Base-by-base conservation (phyloP, 345 rosid genomes). In the Rhizophora mangle region DNA sequence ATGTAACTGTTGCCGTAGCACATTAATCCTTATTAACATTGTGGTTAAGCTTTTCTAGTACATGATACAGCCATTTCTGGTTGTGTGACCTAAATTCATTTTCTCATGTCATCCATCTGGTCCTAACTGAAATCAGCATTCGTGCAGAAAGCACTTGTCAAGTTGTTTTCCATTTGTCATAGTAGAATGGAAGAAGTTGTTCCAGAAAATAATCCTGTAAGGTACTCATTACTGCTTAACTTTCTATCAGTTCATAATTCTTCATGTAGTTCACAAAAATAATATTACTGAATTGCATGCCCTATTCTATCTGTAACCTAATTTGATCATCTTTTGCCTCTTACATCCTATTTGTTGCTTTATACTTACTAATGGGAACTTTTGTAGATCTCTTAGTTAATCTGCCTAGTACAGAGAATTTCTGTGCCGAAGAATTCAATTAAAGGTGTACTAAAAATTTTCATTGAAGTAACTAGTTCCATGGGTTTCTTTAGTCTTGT, bases 181-280 rank as follows among this genome's bases (percentile, higher is more conserved):
- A 88, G 93, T 73, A 87, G 83, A 82, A 83, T 94, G 88, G 92
- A 86, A 64, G 93, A 89, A 70, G 76, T 91, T 63, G 74, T 84
- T 72, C 90, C 96, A 19, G 76, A 69, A 43, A 75, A 81, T 63
- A 62, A 82, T 64, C 63, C 53, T 6, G 90, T 87, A 52, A 89
- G 97, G 98, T 94, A 82, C 26, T 54, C 61, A 19, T 55, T 21
- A 11, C 62, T 52, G 8, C 70, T 63, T 26, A 20, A 31, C 51
- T 75, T 72, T 54, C 59, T 67, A 7, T 5, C 47, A 43, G 21
- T 27, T 75, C 11, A 51, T 63, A 71, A 58, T 26, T 66, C 20
- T 18, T 70, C 18, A 3, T 75, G 54, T 62, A 19, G 20, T 37
- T 68, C 5, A 20, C 29, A 63, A 11, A n/a, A 56, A 16, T 49